These are phyloP conservation scores for Trichoderma sp. DNA, from an alignment of 2,329 filamentous ascomycete genomes.

Conservation along the genomic window DNA sequence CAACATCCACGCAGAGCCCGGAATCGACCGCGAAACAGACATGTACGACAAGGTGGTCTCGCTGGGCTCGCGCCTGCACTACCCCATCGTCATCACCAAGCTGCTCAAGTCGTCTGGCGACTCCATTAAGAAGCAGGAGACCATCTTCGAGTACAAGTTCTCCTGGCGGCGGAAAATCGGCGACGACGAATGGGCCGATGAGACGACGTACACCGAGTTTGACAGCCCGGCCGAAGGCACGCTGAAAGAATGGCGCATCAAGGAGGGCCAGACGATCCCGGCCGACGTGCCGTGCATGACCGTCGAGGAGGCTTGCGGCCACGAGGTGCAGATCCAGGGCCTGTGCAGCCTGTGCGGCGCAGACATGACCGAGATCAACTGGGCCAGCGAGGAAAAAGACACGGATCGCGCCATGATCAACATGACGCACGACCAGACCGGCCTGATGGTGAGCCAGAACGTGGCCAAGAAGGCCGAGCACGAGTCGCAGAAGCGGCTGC, in stretches of 20 bases:
- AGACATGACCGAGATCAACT: slow-evolving; percentile 91
- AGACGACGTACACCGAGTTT: slow-evolving; percentile 74
- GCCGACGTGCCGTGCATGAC: slow-evolving; percentile 64
- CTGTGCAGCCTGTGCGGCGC: slow-evolving; percentile 91
- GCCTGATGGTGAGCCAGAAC: slow-evolving; percentile 78
- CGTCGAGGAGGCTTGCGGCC: slow-evolving; percentile 87
- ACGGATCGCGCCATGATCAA: slow-evolving; percentile 88
- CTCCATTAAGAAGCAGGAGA: slow-evolving; percentile 71
- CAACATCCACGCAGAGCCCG: slow-evolving; percentile 14
- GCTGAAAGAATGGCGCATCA: slow-evolving; percentile 74
- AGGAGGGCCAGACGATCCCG: slow-evolving; percentile 64
- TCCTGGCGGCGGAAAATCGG: slow-evolving; percentile 75
- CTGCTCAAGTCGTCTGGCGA: slow-evolving; percentile 78
- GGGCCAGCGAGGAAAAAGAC: slow-evolving; percentile 77
- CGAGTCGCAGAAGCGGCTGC: slow-evolving; percentile 79
- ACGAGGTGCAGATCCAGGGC: slow-evolving; percentile 87
- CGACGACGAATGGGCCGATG: slow-evolving; percentile 61
- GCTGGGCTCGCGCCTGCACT: slow-evolving; percentile 70
- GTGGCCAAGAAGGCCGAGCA: slow-evolving; percentile 83
- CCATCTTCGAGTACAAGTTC: slow-evolving; percentile 85
- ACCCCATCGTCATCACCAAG: slow-evolving; percentile 90
- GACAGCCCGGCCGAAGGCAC: slow-evolving; percentile 82
- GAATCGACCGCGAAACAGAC: slow-evolving; percentile 15
- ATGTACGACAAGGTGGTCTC: slow-evolving; percentile 49
- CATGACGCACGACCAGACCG: slow-evolving; percentile 90